Percentiles rank a stretch among this genome's conserved stretches.
Conservation (phyloP, 495 filamentous ascomycete species). For the Hypoxylon crocopeplum region DNA sequence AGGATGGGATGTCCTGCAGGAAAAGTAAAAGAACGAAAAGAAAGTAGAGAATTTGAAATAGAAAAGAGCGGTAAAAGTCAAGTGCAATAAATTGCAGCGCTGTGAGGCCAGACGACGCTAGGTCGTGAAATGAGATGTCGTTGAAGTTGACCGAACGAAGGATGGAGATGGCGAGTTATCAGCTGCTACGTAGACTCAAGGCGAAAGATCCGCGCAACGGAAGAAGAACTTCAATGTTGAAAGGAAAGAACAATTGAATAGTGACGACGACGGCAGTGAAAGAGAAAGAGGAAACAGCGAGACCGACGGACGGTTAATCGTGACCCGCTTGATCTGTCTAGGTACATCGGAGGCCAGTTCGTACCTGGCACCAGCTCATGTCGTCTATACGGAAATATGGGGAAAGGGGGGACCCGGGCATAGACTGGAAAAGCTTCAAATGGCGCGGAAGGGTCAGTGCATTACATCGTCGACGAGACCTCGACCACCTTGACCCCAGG, state of each 20-base stretch:
- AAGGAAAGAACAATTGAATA: conserved; percentile 11
- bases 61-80: conserved; percentile 28
- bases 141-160: too few species aligned
- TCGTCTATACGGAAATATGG: conserved; percentile 30
- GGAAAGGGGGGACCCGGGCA: conserved; percentile 22
- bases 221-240: not conserved
- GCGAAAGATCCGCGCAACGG: conserved; percentile 17
- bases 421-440: conserved; percentile 18
- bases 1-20: conserved; percentile 24
- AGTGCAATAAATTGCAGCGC: conserved; percentile 12
- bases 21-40: conserved; percentile 25
- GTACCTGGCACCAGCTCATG: conserved; percentile 36
- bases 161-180: conserved; percentile 22
- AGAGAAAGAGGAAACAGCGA: conserved; percentile 15
- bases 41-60: conserved; percentile 33
- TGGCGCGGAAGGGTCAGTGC: conserved; percentile 19
- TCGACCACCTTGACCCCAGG: conserved; percentile 4
- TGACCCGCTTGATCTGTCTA: conserved; percentile 16
- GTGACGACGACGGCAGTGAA: not conserved
- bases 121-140: conserved; percentile 30
- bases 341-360: conserved; percentile 15
- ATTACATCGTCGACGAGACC: conserved; percentile 4
- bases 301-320: conserved; percentile 1
- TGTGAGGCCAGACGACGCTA: conserved; percentile 32
- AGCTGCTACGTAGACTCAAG: conserved; percentile 10